phyloP scores from a whole-genome alignment of 129 eudicot species.

The Arctium lappa region DNA sequence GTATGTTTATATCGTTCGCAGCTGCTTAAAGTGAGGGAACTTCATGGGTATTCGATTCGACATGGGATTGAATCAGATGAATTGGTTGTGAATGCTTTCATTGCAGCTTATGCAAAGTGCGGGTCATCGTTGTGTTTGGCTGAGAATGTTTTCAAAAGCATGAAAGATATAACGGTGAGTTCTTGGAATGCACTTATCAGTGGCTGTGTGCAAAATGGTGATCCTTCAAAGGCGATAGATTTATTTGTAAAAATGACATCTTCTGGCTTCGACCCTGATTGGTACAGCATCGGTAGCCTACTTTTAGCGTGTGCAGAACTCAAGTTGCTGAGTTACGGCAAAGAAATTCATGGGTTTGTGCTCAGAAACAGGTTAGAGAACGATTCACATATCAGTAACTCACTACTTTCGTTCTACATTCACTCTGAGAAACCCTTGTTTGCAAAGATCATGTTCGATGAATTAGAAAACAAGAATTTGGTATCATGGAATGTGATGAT shows the following conservation, averaged over 20 bases:
- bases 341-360: constrained; percentile 52
- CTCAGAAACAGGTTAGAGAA: constrained; percentile 47
- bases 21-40: constrained; percentile 46
- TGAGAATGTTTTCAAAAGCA: constrained; percentile 36
- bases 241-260: constrained; percentile 34
- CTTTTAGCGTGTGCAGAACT: constrained; percentile 48
- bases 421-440: constrained; percentile 36
- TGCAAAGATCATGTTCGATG: constrained; percentile 38
- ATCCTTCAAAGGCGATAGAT: constrained; percentile 45
- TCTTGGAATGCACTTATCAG: constrained; percentile 66
- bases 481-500: constrained; percentile 68
- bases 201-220: constrained; percentile 47
- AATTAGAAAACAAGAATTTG: constrained; percentile 34
- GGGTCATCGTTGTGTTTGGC: constrained; percentile 38
- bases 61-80: constrained; percentile 36
- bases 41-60: constrained; percentile 59
- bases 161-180: constrained; percentile 30
- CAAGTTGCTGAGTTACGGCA: constrained; percentile 38
- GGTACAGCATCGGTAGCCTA: constrained; percentile 45
- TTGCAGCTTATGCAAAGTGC: constrained; percentile 55
- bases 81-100: constrained; percentile 49
- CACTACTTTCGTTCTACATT: constrained; percentile 50
- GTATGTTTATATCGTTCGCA: constrained; percentile 34
- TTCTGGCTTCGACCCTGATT: constrained; percentile 49
- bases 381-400: constrained; percentile 37